A percentile compares a stretch with the other conserved stretches of the same genome.
Conservation (phyloP, 306 rosid species). For the Morella rubra region DNA sequence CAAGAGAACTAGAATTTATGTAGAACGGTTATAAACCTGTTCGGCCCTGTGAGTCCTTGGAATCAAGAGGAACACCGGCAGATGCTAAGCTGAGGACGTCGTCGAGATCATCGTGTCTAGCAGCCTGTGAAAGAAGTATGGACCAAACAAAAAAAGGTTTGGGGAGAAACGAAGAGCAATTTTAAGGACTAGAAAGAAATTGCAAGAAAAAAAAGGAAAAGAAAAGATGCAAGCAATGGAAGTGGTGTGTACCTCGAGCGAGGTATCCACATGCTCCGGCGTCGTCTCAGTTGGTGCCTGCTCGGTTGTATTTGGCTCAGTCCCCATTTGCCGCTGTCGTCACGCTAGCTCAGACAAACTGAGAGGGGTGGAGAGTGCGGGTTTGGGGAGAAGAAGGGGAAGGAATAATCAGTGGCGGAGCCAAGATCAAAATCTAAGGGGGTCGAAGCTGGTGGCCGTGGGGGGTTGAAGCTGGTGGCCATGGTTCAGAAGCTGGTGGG, state of each 20-base stretch:
- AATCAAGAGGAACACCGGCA: constrained; percentile 60
- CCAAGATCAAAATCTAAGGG: no score
- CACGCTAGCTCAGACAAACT: no score
- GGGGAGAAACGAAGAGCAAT: background rate
- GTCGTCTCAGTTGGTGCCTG: constrained; percentile 23
- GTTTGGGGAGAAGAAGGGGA: no score
- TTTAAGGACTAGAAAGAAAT: background rate
- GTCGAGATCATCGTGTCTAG: constrained; percentile 71
- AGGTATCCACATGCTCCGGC: constrained; percentile 46
- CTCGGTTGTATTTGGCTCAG: constrained; percentile 26
- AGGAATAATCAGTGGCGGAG: no score
- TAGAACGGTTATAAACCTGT: constrained; percentile 44
- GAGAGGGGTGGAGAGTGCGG: no score
- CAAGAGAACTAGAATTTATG: background rate
- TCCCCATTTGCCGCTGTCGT: constrained; percentile 35
- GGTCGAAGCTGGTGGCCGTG: no score
- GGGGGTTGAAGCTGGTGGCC: no score
- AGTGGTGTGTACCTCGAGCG: constrained; percentile 42
- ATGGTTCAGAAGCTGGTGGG: no score
- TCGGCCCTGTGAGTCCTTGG: constrained; percentile 67
- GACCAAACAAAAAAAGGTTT: no score
- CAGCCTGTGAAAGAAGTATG: constrained; percentile 44
- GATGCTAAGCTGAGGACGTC: constrained; percentile 55
- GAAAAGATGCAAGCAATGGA: no score
- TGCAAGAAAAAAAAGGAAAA: background rate